Percentiles rank a stretch among this genome's conserved stretches.
Conservation (phyloP, 768 basidiomycete species). For the Russula compacta region DNA sequence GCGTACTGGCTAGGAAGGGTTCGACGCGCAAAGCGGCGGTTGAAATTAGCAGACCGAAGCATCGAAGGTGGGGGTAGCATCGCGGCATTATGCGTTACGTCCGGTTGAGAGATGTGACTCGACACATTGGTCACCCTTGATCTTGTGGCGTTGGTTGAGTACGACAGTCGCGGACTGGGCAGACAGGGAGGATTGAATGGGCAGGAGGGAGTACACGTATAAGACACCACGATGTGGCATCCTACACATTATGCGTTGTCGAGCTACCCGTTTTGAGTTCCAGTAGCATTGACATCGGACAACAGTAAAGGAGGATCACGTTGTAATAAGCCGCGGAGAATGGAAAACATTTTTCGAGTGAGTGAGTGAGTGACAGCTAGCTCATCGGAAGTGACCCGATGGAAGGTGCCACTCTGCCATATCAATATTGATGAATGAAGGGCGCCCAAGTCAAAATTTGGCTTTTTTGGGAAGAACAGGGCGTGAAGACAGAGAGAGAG, state of each 20-base stretch:
- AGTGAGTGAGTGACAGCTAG: not conserved
- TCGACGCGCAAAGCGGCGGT: not conserved
- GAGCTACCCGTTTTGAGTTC: not conserved
- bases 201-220: not conserved
- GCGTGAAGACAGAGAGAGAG: not conserved
- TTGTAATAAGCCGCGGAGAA: conserved; percentile 4
- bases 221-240: not conserved
- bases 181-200: not conserved
- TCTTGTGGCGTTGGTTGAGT: not conserved
- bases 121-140: not conserved
- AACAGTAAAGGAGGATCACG: not conserved
- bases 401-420: not conserved
- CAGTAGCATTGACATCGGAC: not conserved
- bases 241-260: not conserved
- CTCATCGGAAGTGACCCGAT: conserved; percentile 5
- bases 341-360: not conserved
- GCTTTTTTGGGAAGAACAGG: not conserved
- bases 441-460: not conserved
- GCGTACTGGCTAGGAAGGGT: not conserved
- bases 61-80: not conserved
- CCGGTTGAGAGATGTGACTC: not conserved
- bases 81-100: not conserved
- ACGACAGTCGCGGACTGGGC: not conserved
- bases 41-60: not conserved
- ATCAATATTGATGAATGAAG: not conserved